These are phyloP conservation scores for Xylaria sp. DNA, from an alignment of 2,329 filamentous ascomycete species.

Conservation along the genomic window DNA sequence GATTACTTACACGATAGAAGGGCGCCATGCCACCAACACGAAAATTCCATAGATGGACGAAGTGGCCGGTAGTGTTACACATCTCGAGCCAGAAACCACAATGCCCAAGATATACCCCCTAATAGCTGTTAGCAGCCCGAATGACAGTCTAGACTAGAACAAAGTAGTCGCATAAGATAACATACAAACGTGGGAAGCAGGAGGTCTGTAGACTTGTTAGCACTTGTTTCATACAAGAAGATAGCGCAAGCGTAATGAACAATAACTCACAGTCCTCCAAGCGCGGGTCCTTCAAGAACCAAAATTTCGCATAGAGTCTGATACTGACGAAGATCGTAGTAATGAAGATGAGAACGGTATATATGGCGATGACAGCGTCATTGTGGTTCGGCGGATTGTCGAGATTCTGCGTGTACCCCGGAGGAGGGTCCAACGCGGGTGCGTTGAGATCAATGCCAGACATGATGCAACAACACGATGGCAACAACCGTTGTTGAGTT, in stretches of 20 bases:
- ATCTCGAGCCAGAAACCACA: conserved; percentile 23
- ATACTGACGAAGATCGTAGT: conserved; percentile 20
- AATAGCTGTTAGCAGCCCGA: conserved; percentile 5
- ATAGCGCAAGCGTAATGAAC: background rate
- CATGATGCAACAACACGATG: background rate
- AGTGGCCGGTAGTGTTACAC: conserved; percentile 18
- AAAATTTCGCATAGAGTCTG: conserved; percentile 24
- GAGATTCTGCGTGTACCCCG: conserved; percentile 8
- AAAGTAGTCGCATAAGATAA: background rate
- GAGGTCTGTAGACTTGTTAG: conserved; percentile 14
- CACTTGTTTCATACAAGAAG: background rate
- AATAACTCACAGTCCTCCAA: conserved; percentile 24
- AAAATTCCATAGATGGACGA: conserved; percentile 24
- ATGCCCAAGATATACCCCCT: conserved; percentile 22
- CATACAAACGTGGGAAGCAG: conserved; percentile 18
- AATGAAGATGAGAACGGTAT: conserved; percentile 7
- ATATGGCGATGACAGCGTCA: conserved; percentile 15
- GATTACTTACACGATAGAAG: conserved; percentile 14
- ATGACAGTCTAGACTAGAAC: background rate
- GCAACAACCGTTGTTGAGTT: background rate
- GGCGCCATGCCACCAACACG: conserved; percentile 14
- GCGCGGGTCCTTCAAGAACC: conserved; percentile 16
- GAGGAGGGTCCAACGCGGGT: conserved; percentile 11
- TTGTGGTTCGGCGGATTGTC: conserved; percentile 22
- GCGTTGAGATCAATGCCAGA: conserved; percentile 18